Conservation (phyloP, 129 eudicot genomes). For the Logfia minima region DNA sequence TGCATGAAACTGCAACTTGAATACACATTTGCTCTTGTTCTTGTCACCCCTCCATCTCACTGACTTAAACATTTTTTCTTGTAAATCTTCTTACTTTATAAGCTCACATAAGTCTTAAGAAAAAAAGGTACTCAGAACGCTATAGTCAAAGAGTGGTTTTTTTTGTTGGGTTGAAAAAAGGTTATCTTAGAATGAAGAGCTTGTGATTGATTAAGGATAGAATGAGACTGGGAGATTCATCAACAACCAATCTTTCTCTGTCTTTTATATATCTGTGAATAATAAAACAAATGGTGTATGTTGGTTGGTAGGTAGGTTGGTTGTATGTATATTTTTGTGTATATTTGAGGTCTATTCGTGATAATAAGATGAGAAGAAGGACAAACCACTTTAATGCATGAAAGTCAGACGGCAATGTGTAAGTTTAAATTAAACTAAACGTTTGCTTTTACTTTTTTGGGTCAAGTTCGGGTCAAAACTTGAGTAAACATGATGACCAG, state of each 20-base stretch:
- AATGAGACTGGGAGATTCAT: neutral
- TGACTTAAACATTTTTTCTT: conserved; percentile 60
- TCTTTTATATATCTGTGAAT: neutral
- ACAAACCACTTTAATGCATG: neutral
- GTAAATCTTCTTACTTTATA: neutral
- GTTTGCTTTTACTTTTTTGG: neutral
- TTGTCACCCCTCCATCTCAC: conserved; percentile 66
- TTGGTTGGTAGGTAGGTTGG: neutral
- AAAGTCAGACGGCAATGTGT: neutral
- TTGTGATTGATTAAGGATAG: neutral
- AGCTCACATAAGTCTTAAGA: neutral
- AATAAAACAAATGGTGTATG: neutral
- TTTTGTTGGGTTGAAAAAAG: neutral
- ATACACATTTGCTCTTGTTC: conserved; percentile 70
- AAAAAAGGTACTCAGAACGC: neutral
- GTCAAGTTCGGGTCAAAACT: neutral
- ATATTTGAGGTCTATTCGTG: neutral
- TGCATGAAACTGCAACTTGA: conserved; percentile 83
- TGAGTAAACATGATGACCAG: neutral
- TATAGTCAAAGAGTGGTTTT: neutral
- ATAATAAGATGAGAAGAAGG: neutral
- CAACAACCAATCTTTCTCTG: neutral
- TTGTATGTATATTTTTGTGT: neutral
- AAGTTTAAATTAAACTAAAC: neutral
- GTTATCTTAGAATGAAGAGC: neutral